phyloP scores from a whole-genome alignment of 495 filamentous ascomycete species.

The Penicillium paxilli region DNA sequence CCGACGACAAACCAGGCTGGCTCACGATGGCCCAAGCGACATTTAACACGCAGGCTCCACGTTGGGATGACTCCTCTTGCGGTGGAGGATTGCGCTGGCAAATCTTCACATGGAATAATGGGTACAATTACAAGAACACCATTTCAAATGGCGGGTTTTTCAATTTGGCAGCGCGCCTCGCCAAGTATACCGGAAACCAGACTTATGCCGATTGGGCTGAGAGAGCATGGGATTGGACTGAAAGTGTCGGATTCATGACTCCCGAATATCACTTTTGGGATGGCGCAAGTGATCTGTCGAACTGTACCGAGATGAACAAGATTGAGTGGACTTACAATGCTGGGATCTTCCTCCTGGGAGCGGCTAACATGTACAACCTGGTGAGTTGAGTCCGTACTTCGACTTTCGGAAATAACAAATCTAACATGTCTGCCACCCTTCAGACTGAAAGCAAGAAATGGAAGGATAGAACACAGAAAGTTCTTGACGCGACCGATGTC shows the following conservation, averaged over 20 bases:
- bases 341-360: constrained; percentile 38
- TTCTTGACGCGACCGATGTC: constrained; percentile 57
- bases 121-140: constrained; percentile 80
- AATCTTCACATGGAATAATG: constrained; percentile 76
- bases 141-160: constrained; percentile 82
- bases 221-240: constrained; percentile 73
- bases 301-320: constrained; percentile 36
- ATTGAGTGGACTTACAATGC: constrained; percentile 44
- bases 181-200: constrained; percentile 71
- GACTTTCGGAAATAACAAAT: not conserved
- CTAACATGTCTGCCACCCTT: not conserved
- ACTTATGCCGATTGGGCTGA: constrained; percentile 79
- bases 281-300: constrained; percentile 53
- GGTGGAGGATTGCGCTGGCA: constrained; percentile 80
- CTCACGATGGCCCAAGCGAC: constrained; percentile 78
- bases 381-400: constrained; percentile 22
- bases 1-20: constrained; percentile 63
- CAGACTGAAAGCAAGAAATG: constrained; percentile 48
- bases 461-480: constrained; percentile 56
- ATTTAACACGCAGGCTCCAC: constrained; percentile 69
- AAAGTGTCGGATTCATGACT: constrained; percentile 61
- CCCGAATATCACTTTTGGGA: constrained; percentile 63
- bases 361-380: constrained; percentile 41
- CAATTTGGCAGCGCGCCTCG: constrained; percentile 74
- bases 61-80: constrained; percentile 72